These are phyloP conservation scores for Clavispora carvajalis DNA, from an alignment of 805 yeast species.

Conservation along the genomic window DNA sequence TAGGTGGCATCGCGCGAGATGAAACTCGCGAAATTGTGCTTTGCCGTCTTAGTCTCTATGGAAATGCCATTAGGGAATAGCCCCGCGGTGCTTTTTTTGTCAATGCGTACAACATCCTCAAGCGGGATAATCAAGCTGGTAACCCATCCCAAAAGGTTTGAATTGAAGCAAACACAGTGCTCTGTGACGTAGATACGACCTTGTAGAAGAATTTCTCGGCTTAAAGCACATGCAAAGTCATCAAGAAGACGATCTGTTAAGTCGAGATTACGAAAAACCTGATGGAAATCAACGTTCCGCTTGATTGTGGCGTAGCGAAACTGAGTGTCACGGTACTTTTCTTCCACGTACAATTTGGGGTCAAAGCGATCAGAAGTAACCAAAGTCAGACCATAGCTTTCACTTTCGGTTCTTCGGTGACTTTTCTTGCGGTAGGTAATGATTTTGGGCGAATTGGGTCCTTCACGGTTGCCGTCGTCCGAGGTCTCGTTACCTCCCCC, in stretches of 20 bases:
- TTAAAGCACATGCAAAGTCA: slow-evolving; percentile 86
- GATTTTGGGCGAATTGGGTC: slow-evolving; percentile 29
- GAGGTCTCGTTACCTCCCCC: background rate
- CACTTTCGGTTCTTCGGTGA: slow-evolving; percentile 29
- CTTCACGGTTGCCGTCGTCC: slow-evolving; percentile 1
- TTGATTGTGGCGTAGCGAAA: slow-evolving; percentile 58
- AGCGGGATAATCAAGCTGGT: slow-evolving; percentile 71
- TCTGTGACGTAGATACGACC: slow-evolving; percentile 84
- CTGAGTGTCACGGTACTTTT: slow-evolving; percentile 50
- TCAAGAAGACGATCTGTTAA: slow-evolving; percentile 69
- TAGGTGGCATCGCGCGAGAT: slow-evolving; percentile 73
- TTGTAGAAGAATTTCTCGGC: slow-evolving; percentile 79
- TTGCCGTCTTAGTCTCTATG: slow-evolving; percentile 57
- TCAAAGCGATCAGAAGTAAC: slow-evolving; percentile 21
- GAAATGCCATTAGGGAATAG: slow-evolving; percentile 86
- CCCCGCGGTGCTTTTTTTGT: slow-evolving; percentile 81
- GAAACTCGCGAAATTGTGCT: slow-evolving; percentile 83
- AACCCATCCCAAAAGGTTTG: slow-evolving; percentile 86
- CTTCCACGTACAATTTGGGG: slow-evolving; percentile 49
- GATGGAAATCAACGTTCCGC: slow-evolving; percentile 67
- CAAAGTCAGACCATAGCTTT: slow-evolving; percentile 3
- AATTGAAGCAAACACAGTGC: slow-evolving; percentile 75
- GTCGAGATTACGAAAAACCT: slow-evolving; percentile 62
- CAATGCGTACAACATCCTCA: slow-evolving; percentile 66
- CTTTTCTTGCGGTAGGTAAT: slow-evolving; percentile 35